Conservation (phyloP, 352 stramenopile species). For the Peronospora farinosa region DNA sequence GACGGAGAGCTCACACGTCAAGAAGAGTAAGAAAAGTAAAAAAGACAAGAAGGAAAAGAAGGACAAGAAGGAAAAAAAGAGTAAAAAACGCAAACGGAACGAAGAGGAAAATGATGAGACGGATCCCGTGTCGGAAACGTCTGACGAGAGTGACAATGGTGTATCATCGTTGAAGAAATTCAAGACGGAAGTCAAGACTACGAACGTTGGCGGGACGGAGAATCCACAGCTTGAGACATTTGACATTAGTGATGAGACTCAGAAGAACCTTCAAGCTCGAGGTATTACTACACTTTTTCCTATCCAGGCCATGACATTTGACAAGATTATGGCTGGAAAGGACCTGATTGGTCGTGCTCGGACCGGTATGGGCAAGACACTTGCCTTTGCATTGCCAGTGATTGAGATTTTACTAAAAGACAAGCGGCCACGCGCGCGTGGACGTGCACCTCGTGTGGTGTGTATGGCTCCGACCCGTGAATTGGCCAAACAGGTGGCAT, state of each 20-base stretch:
- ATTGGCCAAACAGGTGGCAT: slow-evolving; percentile 94
- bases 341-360: slow-evolving; percentile 96
- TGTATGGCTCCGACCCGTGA: slow-evolving; percentile 97
- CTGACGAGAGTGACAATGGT: slow-evolving; percentile 51
- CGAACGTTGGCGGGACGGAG: slow-evolving; percentile 38
- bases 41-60: slow-evolving; percentile 59
- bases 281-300: slow-evolving; percentile 88
- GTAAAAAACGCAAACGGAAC: slow-evolving; percentile 62
- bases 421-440: slow-evolving; percentile 59
- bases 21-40: slow-evolving; percentile 20
- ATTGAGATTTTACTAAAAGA: slow-evolving; percentile 89
- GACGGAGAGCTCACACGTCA: slow-evolving; percentile 12
- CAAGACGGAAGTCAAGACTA: slow-evolving; percentile 34
- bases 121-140: slow-evolving; percentile 37
- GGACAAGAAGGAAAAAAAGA: slow-evolving; percentile 69
- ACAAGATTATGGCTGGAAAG: slow-evolving; percentile 91
- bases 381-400: slow-evolving; percentile 96
- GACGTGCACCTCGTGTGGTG: slow-evolving; percentile 87
- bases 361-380: slow-evolving; percentile 98
- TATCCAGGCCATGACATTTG: slow-evolving; percentile 92
- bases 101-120: slow-evolving; percentile 27
- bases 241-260: slow-evolving; percentile 53
- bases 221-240: slow-evolving; percentile 76
- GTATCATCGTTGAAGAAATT: slow-evolving; percentile 30
- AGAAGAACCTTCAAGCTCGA: slow-evolving; percentile 56